phyloP scores from a whole-genome alignment of 805 yeast genomes.

The Lipomyces kockii region DNA sequence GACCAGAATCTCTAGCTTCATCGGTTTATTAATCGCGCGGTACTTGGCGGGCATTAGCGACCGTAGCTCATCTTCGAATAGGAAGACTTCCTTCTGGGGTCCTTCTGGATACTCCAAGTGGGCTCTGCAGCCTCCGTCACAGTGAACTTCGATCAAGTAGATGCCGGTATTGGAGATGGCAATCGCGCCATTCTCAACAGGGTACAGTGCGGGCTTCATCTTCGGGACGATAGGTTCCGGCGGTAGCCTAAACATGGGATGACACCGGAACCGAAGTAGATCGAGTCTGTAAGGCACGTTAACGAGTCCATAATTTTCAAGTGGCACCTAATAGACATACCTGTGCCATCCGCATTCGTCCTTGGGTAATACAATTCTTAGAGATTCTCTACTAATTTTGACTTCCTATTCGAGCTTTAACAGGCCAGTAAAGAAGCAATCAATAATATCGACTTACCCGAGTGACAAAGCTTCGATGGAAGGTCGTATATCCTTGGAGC shows the following conservation, averaged over 20 bases:
- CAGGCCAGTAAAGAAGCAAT: not conserved
- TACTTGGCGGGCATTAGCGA: constrained; percentile 46
- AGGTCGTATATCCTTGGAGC: constrained; percentile 80
- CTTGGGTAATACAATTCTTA: constrained; percentile 50
- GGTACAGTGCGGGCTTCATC: constrained; percentile 54
- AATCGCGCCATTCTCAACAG: constrained; percentile 54
- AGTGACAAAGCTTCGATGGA: constrained; percentile 81
- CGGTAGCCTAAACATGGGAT: constrained; percentile 78
- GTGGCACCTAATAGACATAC: not conserved
- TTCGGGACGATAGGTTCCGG: constrained; percentile 51
- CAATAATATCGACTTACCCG: constrained; percentile 51
- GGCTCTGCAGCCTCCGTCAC: constrained; percentile 59
- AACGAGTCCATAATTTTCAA: not conserved
- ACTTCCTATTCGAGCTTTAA: constrained; percentile 7
- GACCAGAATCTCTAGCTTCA: constrained; percentile 59
- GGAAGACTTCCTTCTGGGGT: constrained; percentile 55
- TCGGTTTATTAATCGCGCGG: constrained; percentile 45
- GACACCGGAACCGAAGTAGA: constrained; percentile 73
- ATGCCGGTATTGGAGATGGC: constrained; percentile 68
- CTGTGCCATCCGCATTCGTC: constrained; percentile 89
- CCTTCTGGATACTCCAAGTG: constrained; percentile 69
- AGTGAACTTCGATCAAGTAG: constrained; percentile 71
- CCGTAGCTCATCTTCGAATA: constrained; percentile 56
- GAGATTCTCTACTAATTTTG: constrained; percentile 42
- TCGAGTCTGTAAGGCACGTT: constrained; percentile 53